These are phyloP conservation scores for Ganoderma meredithae DNA, from an alignment of 1,284 basidiomycete species.

Conservation along the genomic window DNA sequence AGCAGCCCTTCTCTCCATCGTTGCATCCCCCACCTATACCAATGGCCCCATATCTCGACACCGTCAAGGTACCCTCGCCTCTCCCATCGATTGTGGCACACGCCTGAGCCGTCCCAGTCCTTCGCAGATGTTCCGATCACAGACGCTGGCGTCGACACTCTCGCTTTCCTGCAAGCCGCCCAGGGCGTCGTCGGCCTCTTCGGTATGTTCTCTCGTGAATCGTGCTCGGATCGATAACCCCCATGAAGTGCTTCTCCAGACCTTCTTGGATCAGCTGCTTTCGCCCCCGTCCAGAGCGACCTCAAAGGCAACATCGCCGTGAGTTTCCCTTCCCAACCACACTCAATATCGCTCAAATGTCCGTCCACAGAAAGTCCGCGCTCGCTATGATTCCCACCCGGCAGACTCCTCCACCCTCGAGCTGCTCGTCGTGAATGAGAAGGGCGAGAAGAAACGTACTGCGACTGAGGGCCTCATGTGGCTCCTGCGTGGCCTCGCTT, in stretches of 20 bases:
- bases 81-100: neutral
- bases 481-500: slow-evolving; percentile 89
- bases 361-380: slow-evolving; percentile 81
- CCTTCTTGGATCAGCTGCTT: slow-evolving; percentile 89
- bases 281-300: slow-evolving; percentile 87
- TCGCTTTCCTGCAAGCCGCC: slow-evolving; percentile 88
- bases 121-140: slow-evolving; percentile 91
- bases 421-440: slow-evolving; percentile 86
- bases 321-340: slow-evolving; percentile 38
- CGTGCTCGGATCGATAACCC: neutral
- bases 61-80: slow-evolving; percentile 67
- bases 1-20: slow-evolving; percentile 23
- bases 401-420: slow-evolving; percentile 83
- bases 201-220: slow-evolving; percentile 58
- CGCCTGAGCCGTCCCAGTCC: slow-evolving; percentile 58
- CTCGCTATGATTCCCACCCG: slow-evolving; percentile 76
- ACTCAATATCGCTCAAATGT: neutral
- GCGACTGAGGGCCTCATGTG: slow-evolving; percentile 95
- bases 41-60: slow-evolving; percentile 90
- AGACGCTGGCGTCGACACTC: slow-evolving; percentile 89
- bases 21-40: slow-evolving; percentile 19
- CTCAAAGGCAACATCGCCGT: slow-evolving; percentile 93
- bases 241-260: slow-evolving; percentile 54
- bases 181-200: slow-evolving; percentile 93
- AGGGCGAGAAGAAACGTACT: slow-evolving; percentile 83